phyloP scores from a whole-genome alignment of 495 filamentous ascomycete species.

The Daldinia bambusicola region DNA sequence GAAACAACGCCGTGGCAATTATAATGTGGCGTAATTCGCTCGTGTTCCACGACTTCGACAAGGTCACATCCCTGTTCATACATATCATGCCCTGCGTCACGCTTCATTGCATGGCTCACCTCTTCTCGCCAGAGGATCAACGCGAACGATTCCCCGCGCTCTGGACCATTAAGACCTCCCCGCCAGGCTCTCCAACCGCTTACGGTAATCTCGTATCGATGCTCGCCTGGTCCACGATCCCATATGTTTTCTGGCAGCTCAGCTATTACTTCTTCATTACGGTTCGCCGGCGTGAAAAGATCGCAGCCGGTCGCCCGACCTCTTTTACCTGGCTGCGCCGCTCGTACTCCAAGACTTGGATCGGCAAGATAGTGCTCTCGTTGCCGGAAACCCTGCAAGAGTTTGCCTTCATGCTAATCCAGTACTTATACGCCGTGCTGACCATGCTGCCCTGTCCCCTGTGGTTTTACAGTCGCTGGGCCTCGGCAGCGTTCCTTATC shows the following conservation, averaged over 20 bases:
- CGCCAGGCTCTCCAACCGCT: slow-evolving; percentile 73
- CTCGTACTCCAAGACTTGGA: slow-evolving; percentile 86
- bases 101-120: slow-evolving; percentile 89
- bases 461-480: slow-evolving; percentile 92
- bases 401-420: slow-evolving; percentile 92
- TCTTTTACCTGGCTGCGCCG: slow-evolving; percentile 97
- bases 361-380: slow-evolving; percentile 83
- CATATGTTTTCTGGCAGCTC: slow-evolving; percentile 92
- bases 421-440: slow-evolving; percentile 86
- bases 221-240: slow-evolving; percentile 92
- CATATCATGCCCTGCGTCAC: slow-evolving; percentile 98
- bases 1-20: slow-evolving; percentile 97
- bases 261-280: slow-evolving; percentile 93
- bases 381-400: slow-evolving; percentile 83
- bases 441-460: slow-evolving; percentile 95
- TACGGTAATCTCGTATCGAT: slow-evolving; percentile 82
- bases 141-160: slow-evolving; percentile 84
- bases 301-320: slow-evolving; percentile 93
- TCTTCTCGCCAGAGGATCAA: slow-evolving; percentile 72
- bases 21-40: slow-evolving; percentile 99
- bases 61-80: slow-evolving; percentile 95
- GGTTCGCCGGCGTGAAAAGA: slow-evolving; percentile 89
- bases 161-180: slow-evolving; percentile 79
- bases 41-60: slow-evolving; percentile 98
- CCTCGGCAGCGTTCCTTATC: slow-evolving; percentile 78